Base-by-base conservation (phyloP, 352 stramenopile genomes). In the Pythium phragmiticola region DNA sequence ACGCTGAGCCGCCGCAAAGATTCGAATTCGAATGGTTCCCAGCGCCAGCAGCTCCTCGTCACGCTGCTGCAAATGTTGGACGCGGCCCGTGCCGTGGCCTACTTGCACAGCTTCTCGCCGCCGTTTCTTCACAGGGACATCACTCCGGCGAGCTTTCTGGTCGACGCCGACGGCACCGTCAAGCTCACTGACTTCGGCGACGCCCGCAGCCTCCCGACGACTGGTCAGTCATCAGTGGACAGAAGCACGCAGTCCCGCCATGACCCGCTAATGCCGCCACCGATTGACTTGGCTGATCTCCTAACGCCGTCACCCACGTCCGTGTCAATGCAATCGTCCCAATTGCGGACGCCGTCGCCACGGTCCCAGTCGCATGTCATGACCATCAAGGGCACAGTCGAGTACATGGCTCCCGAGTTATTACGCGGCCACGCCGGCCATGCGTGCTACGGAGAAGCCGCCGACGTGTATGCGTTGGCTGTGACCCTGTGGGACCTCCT, bases 61-160 rank as follows among this genome's bases (percentile, higher is more conserved):
- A 62, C 56, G 6, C 2, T 76, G 9, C 12, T 33, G 2, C 51
- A 66, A 21, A 63, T 66, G 58, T 39, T 76, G 12, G 69, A 70
- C 33, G 82, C 82, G 7, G 77, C 83, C 2, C 75, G 84, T 16
- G 75, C 81, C 8, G 76, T 92, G 0, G 82, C 82, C 1, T 92
- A 92, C 45, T 47, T 63, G 34, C 56, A 63, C 46, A 63, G 56
- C 56, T 63, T 63, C 34, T 46, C 56, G 21, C 49, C 82, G 16
- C 68, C 80, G 6, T 90, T 94, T 66, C 55, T 94, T 13, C 83
- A 92, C 41, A 81, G 84, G 6, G 83, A 92, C 60, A 89, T 94
- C 61, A 91, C 90, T 33, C 81, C 83, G 0, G 71, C 66, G 33
- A 94, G 90, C 67, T 92, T 92, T 57, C 68, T 92, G 2, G 73